A percentile compares a stretch with the other conserved stretches of the same genome.
Conservation (phyloP, 257 asterid genomes). For the Nemophila menziesii region DNA sequence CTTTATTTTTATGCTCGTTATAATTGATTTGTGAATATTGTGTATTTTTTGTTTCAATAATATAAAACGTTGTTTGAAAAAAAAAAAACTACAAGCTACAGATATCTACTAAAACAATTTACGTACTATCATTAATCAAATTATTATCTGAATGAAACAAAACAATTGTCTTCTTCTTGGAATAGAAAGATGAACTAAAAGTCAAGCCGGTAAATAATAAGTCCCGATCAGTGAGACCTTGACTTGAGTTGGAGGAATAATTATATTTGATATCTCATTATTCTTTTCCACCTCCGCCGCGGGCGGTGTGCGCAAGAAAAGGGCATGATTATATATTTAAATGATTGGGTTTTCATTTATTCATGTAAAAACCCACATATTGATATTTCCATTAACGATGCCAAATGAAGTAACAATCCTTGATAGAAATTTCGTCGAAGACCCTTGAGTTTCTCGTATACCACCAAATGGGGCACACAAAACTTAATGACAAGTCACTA, state of each 20-base stretch:
- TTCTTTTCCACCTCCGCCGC: too few relatives aligned
- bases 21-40: too few relatives aligned
- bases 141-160: too few relatives aligned
- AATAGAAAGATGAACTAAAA: neutral
- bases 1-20: too few relatives aligned
- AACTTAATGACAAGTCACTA: conserved; percentile 13
- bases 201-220: neutral
- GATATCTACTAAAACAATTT: too few relatives aligned
- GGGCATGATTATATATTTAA: too few relatives aligned
- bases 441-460: neutral
- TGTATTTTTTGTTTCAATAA: too few relatives aligned
- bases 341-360: neutral
- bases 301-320: too few relatives aligned
- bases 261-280: neutral
- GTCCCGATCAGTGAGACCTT: neutral
- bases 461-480: conserved; percentile 8
- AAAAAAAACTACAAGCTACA: too few relatives aligned
- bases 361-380: too few relatives aligned
- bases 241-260: neutral
- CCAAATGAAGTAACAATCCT: conserved; percentile 8
- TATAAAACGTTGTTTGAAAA: too few relatives aligned
- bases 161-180: conserved; percentile 1
- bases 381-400: conserved; percentile 12
- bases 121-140: too few relatives aligned
- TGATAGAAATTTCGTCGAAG: conserved; percentile 15